Base-by-base conservation (phyloP, 768 basidiomycete species). In the Rickenella mellea region DNA sequence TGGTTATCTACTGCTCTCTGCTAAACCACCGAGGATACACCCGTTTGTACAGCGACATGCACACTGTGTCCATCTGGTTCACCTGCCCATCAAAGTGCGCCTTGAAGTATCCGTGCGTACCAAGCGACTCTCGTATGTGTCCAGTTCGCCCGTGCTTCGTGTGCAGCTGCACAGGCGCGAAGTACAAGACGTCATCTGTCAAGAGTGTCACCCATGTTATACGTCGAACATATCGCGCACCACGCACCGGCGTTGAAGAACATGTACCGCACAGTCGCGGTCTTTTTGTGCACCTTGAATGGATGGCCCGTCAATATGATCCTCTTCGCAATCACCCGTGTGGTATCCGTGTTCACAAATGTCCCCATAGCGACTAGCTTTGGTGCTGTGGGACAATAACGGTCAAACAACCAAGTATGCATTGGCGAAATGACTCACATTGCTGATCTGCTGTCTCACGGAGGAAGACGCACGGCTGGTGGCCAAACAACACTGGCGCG, bases 101-200 rank as follows among this genome's bases (percentile, higher is more conserved):
- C 68, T 98, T 98, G 74, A 92, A 90, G 64, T 97, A 91, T 24
- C 94, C 96, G 55, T 99, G 94, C 24, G 92, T 98, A 36, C 94
- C 94, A 14, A 99, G 79, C 7, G 89, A 83, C 62, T 92, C 93
- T 37, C 71, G 72, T 51, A 93, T 87, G 61, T 99, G 92, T 2
- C 94, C 96, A 20, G 71, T 72, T 17, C 89, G 74, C 8, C 94
- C 93, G 46, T 83, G 74, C 63, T 97, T 99, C 3, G 92, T 98
- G 59, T 90, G 74, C 43, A 97, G 68, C 56, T 94, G 89, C 45
- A 98, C 80, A 1, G 92, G 91, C 59, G 89, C 85, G 71, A 86
- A 97, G 62, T 93, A 98, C 30, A 76, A 69, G 38, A 97, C 75
- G 57, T 98, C 94, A 35, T 90, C 89, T 78, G 55, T 30, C 19